These are phyloP conservation scores for Solanum hybrid DNA, from an alignment of 305 asterid species.

Conservation along the genomic window DNA sequence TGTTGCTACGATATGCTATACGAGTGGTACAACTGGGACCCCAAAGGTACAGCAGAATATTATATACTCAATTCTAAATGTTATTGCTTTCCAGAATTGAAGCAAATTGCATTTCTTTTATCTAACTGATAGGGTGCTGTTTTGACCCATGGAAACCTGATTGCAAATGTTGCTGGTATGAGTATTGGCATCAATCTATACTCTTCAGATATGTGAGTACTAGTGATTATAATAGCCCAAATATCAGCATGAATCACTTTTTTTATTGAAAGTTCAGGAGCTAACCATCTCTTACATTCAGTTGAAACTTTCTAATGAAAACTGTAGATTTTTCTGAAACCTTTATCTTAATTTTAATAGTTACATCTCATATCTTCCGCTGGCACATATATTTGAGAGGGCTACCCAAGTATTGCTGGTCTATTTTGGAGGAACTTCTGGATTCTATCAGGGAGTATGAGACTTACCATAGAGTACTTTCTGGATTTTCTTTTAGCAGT, in stretches of 20 bases:
- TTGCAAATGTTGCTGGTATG: slow-evolving; percentile 73
- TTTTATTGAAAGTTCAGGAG: neutral
- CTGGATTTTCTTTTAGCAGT: neutral
- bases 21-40: slow-evolving; percentile 95
- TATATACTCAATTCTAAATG: neutral
- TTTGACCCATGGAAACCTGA: slow-evolving; percentile 68
- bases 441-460: slow-evolving; percentile 95
- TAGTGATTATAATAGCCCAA: neutral
- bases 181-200: slow-evolving; percentile 32
- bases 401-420: slow-evolving; percentile 54
- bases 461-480: neutral
- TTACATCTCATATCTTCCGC: slow-evolving; percentile 87
- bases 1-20: slow-evolving; percentile 79
- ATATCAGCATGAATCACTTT: neutral
- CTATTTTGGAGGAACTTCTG: slow-evolving; percentile 70
- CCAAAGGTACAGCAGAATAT: slow-evolving; percentile 51
- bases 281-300: neutral
- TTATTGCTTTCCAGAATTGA: neutral
- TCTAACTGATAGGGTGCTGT: slow-evolving; percentile 57
- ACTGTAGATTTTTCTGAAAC: neutral
- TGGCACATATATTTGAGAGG: slow-evolving; percentile 96
- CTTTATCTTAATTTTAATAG: slow-evolving; percentile 20
- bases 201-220: slow-evolving; percentile 77
- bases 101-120: neutral
- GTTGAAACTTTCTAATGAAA: neutral